Conservation (phyloP, 768 basidiomycete species). For the Pilatotrama ljubarskyi region DNA sequence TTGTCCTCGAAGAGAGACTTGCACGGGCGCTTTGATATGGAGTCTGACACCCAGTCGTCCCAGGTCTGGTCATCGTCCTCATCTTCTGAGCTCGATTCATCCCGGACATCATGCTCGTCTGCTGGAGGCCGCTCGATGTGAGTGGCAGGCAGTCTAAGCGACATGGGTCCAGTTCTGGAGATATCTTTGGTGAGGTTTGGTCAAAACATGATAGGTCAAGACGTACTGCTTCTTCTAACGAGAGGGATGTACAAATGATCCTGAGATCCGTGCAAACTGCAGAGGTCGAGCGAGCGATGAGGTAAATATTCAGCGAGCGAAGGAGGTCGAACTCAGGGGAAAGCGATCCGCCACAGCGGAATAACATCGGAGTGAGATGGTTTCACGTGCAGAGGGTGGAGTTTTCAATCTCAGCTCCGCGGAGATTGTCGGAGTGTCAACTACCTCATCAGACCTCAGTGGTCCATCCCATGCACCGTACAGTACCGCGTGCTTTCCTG, state of each 20-base stretch:
- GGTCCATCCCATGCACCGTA: no score
- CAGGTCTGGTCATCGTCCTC: conserved; percentile 59
- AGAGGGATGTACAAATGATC: no score
- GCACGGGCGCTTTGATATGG: conserved; percentile 51
- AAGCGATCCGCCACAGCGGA: conserved; percentile 2
- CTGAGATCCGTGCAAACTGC: not conserved
- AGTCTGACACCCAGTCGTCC: conserved; percentile 82
- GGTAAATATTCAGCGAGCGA: not conserved
- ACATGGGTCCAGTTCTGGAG: conserved; percentile 5
- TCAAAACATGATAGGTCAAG: not conserved
- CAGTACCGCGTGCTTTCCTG: not conserved
- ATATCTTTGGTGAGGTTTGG: not conserved
- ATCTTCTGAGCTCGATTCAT: conserved; percentile 23
- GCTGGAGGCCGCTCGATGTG: conserved; percentile 6
- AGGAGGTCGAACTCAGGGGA: not conserved
- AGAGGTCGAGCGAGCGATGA: not conserved
- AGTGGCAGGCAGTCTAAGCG: conserved; percentile 12
- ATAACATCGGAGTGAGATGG: conserved; percentile 1
- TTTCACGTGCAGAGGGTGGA: not conserved
- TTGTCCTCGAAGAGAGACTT: conserved; percentile 76
- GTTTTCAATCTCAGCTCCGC: not conserved
- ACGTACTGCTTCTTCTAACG: not conserved
- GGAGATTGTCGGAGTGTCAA: not conserved
- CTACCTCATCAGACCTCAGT: no score
- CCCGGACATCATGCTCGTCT: conserved; percentile 1